Percentiles rank a stretch among this genome's conserved stretches.
Evolutionary conservation across 2,329 filamentous ascomycete species (phyloP).

Genomic region (Didymella lethalis): DNA sequence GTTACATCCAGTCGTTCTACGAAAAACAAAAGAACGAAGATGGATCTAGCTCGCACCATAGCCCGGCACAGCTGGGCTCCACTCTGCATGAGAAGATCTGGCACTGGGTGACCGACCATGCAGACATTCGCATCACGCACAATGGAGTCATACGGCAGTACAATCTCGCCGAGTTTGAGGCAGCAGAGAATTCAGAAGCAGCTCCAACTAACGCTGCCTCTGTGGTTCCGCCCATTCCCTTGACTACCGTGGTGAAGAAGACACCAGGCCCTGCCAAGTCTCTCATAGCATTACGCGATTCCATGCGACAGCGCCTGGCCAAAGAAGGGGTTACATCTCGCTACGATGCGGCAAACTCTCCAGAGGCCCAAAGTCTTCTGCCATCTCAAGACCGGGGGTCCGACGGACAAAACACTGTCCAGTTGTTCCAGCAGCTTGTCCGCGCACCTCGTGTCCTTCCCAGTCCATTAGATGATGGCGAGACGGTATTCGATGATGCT

Average conservation of each 20-base stretch:
- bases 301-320: slow-evolving; percentile 31
- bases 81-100: slow-evolving; percentile 63
- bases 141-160: slow-evolving; percentile 48
- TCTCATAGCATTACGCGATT: slow-evolving; percentile 27
- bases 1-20: slow-evolving; percentile 51
- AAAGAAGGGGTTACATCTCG: slow-evolving; percentile 13
- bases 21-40: slow-evolving; percentile 23
- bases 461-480: slow-evolving; percentile 6
- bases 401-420: not conserved
- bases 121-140: slow-evolving; percentile 63
- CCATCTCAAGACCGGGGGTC: not conserved
- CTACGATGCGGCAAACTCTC: not conserved
- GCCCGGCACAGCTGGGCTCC: slow-evolving; percentile 53
- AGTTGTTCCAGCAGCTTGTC: not conserved
- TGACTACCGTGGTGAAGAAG: not conserved
- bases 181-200: slow-evolving; percentile 34
- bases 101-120: slow-evolving; percentile 64
- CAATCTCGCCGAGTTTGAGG: slow-evolving; percentile 44
- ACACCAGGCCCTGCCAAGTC: slow-evolving; percentile 22
- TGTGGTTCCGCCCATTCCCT: not conserved
- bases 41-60: not conserved
- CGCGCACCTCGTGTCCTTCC: slow-evolving; percentile 28
- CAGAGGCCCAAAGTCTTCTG: not conserved
- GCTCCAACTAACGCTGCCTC: slow-evolving; percentile 1
- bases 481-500: slow-evolving; percentile 40